phyloP scores from a whole-genome alignment of 345 rosid genomes.

The Geranium brycei region DNA sequence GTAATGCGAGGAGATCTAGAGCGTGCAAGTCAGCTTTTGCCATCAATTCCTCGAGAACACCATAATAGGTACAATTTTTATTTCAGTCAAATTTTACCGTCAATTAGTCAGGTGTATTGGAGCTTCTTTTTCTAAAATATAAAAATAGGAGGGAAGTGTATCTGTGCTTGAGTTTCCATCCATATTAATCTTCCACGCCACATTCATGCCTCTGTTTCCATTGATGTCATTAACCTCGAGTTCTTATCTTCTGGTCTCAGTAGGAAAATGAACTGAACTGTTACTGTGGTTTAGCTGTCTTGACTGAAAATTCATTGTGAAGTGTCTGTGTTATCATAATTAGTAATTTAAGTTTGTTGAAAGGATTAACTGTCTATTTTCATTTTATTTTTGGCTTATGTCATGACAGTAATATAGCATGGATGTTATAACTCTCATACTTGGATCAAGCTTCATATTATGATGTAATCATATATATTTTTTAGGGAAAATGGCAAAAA shows the following conservation, averaged over 20 bases:
- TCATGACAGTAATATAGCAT: background rate
- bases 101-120: background rate
- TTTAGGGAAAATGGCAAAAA: no score
- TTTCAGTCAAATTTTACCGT: background rate
- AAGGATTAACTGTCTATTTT: background rate
- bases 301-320: background rate
- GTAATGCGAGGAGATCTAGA: slow-evolving; percentile 48
- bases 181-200: background rate
- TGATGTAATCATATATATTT: background rate
- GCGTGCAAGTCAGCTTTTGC: slow-evolving; percentile 31
- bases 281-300: background rate
- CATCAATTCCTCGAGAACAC: slow-evolving; percentile 40
- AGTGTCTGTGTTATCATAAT: background rate
- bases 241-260: background rate
- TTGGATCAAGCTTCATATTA: no score
- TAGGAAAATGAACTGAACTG: background rate
- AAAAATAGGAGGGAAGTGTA: no score
- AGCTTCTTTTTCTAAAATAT: background rate
- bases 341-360: background rate
- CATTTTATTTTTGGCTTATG: background rate
- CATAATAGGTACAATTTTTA: slow-evolving; percentile 25
- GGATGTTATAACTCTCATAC: background rate
- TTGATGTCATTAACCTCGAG: background rate
- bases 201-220: background rate
- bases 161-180: background rate